Evolutionary conservation across 176 grass and related monocot genomes (phyloP).

Genomic region (Panicum miliaceum): DNA sequence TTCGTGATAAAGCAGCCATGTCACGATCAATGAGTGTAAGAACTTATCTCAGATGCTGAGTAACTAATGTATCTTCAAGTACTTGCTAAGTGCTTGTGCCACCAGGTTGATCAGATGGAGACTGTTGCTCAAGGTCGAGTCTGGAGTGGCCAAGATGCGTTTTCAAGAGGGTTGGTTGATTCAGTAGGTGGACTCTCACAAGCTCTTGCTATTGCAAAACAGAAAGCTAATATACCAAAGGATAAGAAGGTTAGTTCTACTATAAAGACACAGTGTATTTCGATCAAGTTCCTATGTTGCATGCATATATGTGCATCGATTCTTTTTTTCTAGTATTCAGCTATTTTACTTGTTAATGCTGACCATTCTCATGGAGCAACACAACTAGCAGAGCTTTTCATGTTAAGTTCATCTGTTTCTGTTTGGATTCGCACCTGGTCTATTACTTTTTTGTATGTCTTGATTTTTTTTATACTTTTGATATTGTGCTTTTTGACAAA

Average conservation of each 20-base stretch:
- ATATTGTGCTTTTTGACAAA: slow-evolving; percentile 3
- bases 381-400: slow-evolving; percentile 12
- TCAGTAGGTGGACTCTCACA: slow-evolving; percentile 84
- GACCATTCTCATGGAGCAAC: slow-evolving; percentile 25
- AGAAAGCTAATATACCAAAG: slow-evolving; percentile 89
- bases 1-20: slow-evolving; percentile 95
- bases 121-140: slow-evolving; percentile 95
- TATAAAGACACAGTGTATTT: slow-evolving; percentile 1
- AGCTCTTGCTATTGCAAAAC: slow-evolving; percentile 94
- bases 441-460: background rate
- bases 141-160: slow-evolving; percentile 89
- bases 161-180: slow-evolving; percentile 90
- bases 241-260: slow-evolving; percentile 67
- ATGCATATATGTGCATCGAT: background rate
- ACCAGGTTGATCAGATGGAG: slow-evolving; percentile 95
- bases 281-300: background rate
- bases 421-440: slow-evolving; percentile 2
- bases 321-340: background rate
- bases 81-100: slow-evolving; percentile 43
- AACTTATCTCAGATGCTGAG: slow-evolving; percentile 26
- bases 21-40: slow-evolving; percentile 94
- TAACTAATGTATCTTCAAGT: slow-evolving; percentile 37
- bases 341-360: slow-evolving; percentile 16
- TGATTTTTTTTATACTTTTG: slow-evolving; percentile 14
- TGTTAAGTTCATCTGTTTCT: slow-evolving; percentile 27